Evolutionary conservation across 1,284 basidiomycete genomes (phyloP), one percentile per base, ranked within the genome.

Genomic region (Tremellales sp.): DNA sequence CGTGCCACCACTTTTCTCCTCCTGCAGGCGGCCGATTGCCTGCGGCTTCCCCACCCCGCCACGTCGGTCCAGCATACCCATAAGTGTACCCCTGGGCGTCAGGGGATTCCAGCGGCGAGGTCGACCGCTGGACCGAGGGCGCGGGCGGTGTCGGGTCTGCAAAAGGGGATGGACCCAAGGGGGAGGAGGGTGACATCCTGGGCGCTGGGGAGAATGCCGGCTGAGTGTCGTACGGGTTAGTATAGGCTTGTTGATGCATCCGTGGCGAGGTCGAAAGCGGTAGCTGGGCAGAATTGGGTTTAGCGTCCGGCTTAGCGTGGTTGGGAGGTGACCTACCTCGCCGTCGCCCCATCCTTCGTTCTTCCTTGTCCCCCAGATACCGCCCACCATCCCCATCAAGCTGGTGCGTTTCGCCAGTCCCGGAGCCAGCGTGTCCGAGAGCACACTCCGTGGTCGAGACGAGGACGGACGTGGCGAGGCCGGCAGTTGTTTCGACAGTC

Each of bases 1-100:
- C 59, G 47, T 68, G 61, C 68, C 68, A 70, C 68, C 68, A 70
- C 40, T 56, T 57, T 27, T 70, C 68, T n/a, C 50, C 50, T 21
- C 41, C 43, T 12, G 45, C 29, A 13, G 47, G 48, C 12, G 12
- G 21, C 24, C 29, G 12, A 28, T 36, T 25, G 8, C 40, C 43
- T 13, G 42, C 45, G 6, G 47, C 57, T 12, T 50, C 56, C 21
- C 65, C 61, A 4, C 62, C 62, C 10, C 62, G 46, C 65, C 63
- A 68, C 5, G 49, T 46, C 2, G 59, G 50, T 1, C 66, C 66
- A 5, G 43, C 53, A 37, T 63, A 67, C 8, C 50, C 46, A 24
- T 43, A 43, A 1, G 56, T 52, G 28, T 56, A 58, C 1, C 42
- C 51, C 21, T 40, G 36, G 31, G 47, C 54, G 10, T 41, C 50